These are phyloP conservation scores for Metschnikowia corniflorae DNA, from an alignment of 805 yeast species.

Conservation along the genomic window DNA sequence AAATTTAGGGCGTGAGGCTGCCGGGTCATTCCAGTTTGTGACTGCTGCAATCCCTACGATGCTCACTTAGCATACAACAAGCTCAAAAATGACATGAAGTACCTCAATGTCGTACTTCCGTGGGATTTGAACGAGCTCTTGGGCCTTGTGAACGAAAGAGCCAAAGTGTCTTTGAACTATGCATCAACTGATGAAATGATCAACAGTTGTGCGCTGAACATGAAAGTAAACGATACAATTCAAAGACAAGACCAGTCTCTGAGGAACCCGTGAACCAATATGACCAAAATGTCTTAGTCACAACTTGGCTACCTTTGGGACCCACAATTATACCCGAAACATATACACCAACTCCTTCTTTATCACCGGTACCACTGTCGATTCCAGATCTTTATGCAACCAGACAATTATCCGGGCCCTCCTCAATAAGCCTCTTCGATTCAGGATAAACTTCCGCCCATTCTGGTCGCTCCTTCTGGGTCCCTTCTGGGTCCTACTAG, in stretches of 20 bases:
- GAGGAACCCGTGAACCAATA: no score
- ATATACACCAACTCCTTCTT: no score
- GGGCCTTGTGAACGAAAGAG: slow-evolving; percentile 46
- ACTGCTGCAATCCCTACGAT: slow-evolving; percentile 16
- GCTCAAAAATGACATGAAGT: slow-evolving; percentile 42
- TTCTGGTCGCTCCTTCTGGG: slow-evolving; percentile 5
- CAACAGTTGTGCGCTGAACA: slow-evolving; percentile 55
- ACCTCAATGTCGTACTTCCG: slow-evolving; percentile 47
- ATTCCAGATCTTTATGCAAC: neutral
- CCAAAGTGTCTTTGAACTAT: slow-evolving; percentile 43
- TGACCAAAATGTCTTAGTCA: no score
- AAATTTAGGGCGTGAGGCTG: slow-evolving; percentile 13
- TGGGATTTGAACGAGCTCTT: slow-evolving; percentile 58
- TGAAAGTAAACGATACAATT: slow-evolving; percentile 4
- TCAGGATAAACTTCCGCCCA: slow-evolving; percentile 14
- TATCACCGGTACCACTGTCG: no score
- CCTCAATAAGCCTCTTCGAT: slow-evolving; percentile 3
- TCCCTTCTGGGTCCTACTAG: neutral
- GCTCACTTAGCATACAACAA: slow-evolving; percentile 36
- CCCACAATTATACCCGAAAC: no score
- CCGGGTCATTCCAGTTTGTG: slow-evolving; percentile 12
- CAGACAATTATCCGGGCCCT: neutral
- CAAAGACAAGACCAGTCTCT: no score
- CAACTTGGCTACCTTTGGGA: no score
- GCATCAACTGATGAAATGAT: slow-evolving; percentile 59